Conservation (phyloP, 2,329 filamentous ascomycete species). For the Teratosphaeria destructans region DNA sequence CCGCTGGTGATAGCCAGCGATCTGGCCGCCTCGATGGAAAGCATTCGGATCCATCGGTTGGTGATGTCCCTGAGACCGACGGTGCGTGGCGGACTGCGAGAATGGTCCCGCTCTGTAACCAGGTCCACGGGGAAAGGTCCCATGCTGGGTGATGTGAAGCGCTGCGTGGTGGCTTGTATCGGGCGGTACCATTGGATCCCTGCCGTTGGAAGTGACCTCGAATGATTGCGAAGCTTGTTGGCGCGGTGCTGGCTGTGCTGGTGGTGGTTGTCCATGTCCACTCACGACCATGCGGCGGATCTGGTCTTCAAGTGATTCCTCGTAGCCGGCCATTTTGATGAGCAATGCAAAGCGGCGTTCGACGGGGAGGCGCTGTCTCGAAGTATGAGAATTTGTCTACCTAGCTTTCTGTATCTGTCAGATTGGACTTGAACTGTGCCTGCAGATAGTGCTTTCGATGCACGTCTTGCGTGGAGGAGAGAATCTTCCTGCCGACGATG, state of each 20-base stretch:
- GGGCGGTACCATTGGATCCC: not conserved
- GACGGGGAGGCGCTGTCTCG: not conserved
- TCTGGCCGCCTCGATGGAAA: slow-evolving; percentile 18
- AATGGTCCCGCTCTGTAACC: not conserved
- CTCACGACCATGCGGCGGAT: not conserved
- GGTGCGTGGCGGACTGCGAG: not conserved
- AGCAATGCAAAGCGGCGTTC: not conserved
- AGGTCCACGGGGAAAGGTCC: not conserved
- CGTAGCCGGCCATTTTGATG: not conserved
- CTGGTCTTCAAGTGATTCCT: not conserved
- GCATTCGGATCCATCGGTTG: slow-evolving; percentile 21
- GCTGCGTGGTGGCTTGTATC: not conserved
- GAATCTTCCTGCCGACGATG: not conserved
- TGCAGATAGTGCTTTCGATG: not conserved
- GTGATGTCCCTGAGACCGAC: slow-evolving; percentile 2
- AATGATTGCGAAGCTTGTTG: not conserved
- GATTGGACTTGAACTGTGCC: not conserved
- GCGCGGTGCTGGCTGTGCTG: not conserved
- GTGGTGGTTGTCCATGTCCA: not conserved
- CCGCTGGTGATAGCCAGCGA: slow-evolving; percentile 9
- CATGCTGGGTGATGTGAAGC: not conserved
- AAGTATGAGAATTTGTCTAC: not conserved
- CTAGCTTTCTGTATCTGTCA: not conserved
- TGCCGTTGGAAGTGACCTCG: not conserved
- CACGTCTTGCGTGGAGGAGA: not conserved